phyloP scores from a whole-genome alignment of 306 rosid species.

The Cicer pinnatifidum region DNA sequence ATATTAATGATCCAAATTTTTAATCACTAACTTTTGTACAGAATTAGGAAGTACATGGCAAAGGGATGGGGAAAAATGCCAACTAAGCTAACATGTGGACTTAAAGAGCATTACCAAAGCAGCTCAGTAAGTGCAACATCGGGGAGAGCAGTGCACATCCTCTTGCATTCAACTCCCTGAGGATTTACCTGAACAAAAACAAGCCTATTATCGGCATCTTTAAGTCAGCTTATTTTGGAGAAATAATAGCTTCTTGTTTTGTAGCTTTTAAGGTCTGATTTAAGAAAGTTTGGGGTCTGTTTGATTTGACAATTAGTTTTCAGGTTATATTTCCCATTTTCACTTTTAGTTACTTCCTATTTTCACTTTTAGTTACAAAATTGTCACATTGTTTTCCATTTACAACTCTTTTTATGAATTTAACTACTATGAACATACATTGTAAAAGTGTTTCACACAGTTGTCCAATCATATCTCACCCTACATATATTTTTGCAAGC shows the following conservation, averaged over 20 bases:
- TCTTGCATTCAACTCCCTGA: constrained; percentile 68
- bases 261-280: not conserved
- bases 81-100: constrained; percentile 26
- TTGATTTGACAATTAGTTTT: not conserved
- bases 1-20: not conserved
- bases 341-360: not conserved
- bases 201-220: constrained; percentile 28
- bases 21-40: not conserved
- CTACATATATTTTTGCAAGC: not conserved
- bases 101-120: constrained; percentile 59
- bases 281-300: not conserved
- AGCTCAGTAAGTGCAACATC: constrained; percentile 64
- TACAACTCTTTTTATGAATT: too few relatives aligned
- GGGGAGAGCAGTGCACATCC: constrained; percentile 59
- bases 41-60: not conserved
- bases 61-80: not conserved
- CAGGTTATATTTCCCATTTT: not conserved
- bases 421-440: not conserved
- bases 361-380: not conserved
- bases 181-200: constrained; percentile 62
- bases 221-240: constrained; percentile 17
- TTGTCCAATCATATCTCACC: not conserved
- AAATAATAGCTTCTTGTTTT: not conserved
- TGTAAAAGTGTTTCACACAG: not conserved
- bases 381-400: too few relatives aligned